Evolutionary conservation across 768 basidiomycete genomes (phyloP).

Genomic region (Xanthoconium stramineum): DNA sequence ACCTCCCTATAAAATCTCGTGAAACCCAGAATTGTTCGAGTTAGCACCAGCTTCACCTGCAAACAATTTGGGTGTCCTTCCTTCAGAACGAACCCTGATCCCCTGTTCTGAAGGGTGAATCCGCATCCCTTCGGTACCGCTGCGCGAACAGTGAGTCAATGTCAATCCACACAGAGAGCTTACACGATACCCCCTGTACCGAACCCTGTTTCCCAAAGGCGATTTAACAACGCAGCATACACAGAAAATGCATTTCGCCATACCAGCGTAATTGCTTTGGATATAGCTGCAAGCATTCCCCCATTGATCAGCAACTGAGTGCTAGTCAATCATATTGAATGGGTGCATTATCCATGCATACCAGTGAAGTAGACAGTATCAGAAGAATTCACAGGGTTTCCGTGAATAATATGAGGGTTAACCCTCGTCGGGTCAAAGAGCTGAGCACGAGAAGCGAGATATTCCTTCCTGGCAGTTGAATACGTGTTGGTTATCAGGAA

Average conservation of each 20-base stretch:
- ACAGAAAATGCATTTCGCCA: conserved; percentile 12
- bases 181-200: conserved; percentile 70
- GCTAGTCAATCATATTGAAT: neutral
- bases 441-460: conserved; percentile 74
- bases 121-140: conserved; percentile 94
- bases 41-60: conserved; percentile 41
- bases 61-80: conserved; percentile 85
- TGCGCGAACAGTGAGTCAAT: conserved; percentile 22
- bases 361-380: conserved; percentile 96
- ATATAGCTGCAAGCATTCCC: conserved; percentile 89
- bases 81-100: conserved; percentile 75
- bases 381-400: conserved; percentile 77
- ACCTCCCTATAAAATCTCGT: conserved; percentile 48
- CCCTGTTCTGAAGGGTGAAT: conserved; percentile 95
- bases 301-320: conserved; percentile 79
- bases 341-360: conserved; percentile 23
- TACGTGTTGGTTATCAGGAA: neutral
- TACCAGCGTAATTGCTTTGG: conserved; percentile 84
- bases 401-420: conserved; percentile 66
- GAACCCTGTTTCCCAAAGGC: conserved; percentile 52
- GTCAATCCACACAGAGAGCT: neutral
- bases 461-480: conserved; percentile 52
- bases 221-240: neutral
- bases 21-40: neutral
- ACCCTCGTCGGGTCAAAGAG: conserved; percentile 71